These are phyloP conservation scores for Tagetes erecta DNA, from an alignment of 129 eudicot species.

Conservation along the genomic window DNA sequence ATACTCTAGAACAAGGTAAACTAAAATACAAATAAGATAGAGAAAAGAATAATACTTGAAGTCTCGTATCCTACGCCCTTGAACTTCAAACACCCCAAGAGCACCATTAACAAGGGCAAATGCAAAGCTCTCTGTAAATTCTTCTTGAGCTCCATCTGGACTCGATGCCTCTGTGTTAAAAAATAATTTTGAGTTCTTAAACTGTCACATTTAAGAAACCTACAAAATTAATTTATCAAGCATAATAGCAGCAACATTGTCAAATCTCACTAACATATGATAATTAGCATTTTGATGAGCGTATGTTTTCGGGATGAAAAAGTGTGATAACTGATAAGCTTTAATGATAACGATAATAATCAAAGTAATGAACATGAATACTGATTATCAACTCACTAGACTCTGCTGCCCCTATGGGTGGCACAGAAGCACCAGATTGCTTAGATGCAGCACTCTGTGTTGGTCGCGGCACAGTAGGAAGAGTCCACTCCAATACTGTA, in stretches of 20 bases:
- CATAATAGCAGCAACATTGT: background rate
- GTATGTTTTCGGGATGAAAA: slow-evolving; percentile 6
- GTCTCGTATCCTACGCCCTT: slow-evolving; percentile 95
- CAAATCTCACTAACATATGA: slow-evolving; percentile 10
- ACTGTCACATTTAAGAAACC: slow-evolving; percentile 10
- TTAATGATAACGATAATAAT: slow-evolving; percentile 1
- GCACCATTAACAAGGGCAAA: slow-evolving; percentile 97
- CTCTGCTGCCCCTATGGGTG: slow-evolving; percentile 42
- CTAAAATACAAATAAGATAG: slow-evolving; percentile 7
- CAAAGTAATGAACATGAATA: slow-evolving; percentile 14
- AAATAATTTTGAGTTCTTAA: slow-evolving; percentile 27
- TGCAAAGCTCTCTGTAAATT: slow-evolving; percentile 88
- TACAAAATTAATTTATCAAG: slow-evolving; percentile 12
- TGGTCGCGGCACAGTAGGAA: slow-evolving; percentile 95
- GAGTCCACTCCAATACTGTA: slow-evolving; percentile 97
- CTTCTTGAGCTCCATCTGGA: slow-evolving; percentile 83
- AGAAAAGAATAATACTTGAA: slow-evolving; percentile 55
- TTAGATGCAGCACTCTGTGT: slow-evolving; percentile 53
- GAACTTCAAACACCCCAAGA: slow-evolving; percentile 98
- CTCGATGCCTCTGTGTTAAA: slow-evolving; percentile 54
- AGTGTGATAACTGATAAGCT: background rate
- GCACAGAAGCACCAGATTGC: slow-evolving; percentile 42
- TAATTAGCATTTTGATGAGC: slow-evolving; percentile 10
- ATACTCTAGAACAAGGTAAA: slow-evolving; percentile 6
- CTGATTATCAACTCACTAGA: slow-evolving; percentile 58